Base-by-base conservation (phyloP, 352 stramenopile species). In the Peronospora tabacina region DNA sequence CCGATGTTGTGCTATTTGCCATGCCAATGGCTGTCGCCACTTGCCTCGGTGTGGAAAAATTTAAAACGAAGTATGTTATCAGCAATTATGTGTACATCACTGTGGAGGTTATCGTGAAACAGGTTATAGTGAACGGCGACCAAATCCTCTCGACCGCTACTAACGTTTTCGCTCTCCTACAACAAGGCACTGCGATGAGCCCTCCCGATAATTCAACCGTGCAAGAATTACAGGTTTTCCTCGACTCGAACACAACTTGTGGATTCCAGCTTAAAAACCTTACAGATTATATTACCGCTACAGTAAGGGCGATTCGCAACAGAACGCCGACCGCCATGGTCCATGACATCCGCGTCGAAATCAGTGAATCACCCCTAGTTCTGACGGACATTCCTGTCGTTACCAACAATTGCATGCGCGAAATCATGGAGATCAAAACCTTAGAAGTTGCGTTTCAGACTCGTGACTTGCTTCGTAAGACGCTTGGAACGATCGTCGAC, bases 361-460 rank as follows among this genome's bases (percentile, higher is more conserved):
- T 69, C 33, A 66, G 56, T 28, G 17, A 57, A 7, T 66, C 61
- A 1, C 36, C 49, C 9, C 30, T 69, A 26, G 35, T 69, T 29
- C n/a, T 58, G 22, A 47, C 15, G 13, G 61, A 66, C 11, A 66
- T 69, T 17, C 61, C 61, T 7, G 58, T 34, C 3, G 61, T 40
- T 35, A 69, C 61, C 24, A 69, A 69, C 36, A 55, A 69, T 15
- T 69, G 61, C 17, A 63, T 69, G 61, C 19, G 22, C 10, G 55
- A 69, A 24, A 17, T 69, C 11, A 22, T 62, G 42, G 20, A 26
- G 2, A 55, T 47, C 42, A 66, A 58, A 48, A 59, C 45, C 1
- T 20, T 8, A 5, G 13, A 58, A n/a, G 13, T 51, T 34, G 61
- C 61, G 7, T 69, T 66, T 39, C 33, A 63, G 29, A 69, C 55